Evolutionary conservation across 2,329 filamentous ascomycete species (phyloP), one percentile per base, ranked within the genome.

Genomic region (Arthrobotrys musiformis): DNA sequence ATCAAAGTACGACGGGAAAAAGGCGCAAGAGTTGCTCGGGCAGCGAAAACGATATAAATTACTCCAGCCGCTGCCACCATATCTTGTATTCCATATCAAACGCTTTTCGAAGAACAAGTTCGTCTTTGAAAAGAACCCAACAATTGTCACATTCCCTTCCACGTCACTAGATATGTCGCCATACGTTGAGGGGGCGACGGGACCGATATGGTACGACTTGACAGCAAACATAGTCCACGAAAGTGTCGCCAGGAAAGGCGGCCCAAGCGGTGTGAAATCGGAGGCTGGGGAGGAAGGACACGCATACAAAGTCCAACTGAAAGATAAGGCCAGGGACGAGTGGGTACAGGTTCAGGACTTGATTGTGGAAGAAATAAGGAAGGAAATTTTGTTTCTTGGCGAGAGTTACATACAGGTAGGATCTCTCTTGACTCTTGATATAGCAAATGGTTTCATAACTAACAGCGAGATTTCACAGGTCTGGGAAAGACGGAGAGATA

Each of bases 51-150:
- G 95, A 35, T 97, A 97, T 84, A 90, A 94, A 15, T 87, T 99
- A 3, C 85, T 97, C 56, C 94, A 97, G 81, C 95, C 95, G 0
- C 87, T 99, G 0, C 95, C 95, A 0, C 94, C 94, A 0, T 98
- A 91, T 82, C 89, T 99, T 17, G 86, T 95, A 64, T 93, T 99
- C 85, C 94, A 99, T 85, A 91, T 98, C 85, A 98, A 98, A 86
- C 93, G 95, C 80, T 99, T 99, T 87, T 93, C 91, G 80, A 90
- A 92, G 80, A 99, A 99, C 86, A 97, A 97, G 83, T 99, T 99
- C 82, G 92, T 99, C 19, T 89, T 91, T 1, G 94, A 98, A 85
- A 92, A 95, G 61, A 99, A 99, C 83, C 95, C 94, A 0, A 99
- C 95, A 8, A 99, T 99, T 81, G 95, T 99, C 79, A 98, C 94